Conservation (phyloP, 2,329 filamentous ascomycete genomes). For the Fusarium torreyae region DNA sequence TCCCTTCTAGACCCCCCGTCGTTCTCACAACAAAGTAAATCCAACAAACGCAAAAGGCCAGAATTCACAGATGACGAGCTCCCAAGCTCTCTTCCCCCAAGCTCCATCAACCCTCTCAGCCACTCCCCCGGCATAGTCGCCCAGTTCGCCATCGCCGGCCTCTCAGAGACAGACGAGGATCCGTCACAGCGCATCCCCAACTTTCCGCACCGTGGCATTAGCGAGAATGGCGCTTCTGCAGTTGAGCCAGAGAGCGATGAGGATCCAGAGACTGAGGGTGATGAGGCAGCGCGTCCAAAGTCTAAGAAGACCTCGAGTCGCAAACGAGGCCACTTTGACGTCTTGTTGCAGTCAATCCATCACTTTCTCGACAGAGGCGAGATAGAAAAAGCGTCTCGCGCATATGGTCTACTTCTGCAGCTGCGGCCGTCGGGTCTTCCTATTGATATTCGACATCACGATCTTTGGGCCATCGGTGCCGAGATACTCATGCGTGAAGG, state of each 20-base stretch:
- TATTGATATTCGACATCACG: slow-evolving; percentile 78
- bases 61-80: slow-evolving; percentile 7
- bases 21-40: slow-evolving; percentile 34
- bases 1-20: slow-evolving; percentile 43
- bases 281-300: slow-evolving; percentile 27
- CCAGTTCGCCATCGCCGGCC: slow-evolving; percentile 69
- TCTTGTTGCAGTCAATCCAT: slow-evolving; percentile 79
- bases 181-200: slow-evolving; percentile 57
- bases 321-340: slow-evolving; percentile 69
- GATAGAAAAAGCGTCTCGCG: slow-evolving; percentile 78
- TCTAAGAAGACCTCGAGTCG: slow-evolving; percentile 25
- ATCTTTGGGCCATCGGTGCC: slow-evolving; percentile 86
- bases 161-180: slow-evolving; percentile 63
- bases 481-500: slow-evolving; percentile 82
- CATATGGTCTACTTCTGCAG: slow-evolving; percentile 81
- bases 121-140: slow-evolving; percentile 66
- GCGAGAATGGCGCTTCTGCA: not conserved
- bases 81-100: slow-evolving; percentile 48
- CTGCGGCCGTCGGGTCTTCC: slow-evolving; percentile 58
- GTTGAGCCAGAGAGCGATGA: slow-evolving; percentile 41
- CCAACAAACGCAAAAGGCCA: slow-evolving; percentile 45
- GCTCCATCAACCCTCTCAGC: slow-evolving; percentile 69
- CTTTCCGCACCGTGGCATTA: slow-evolving; percentile 67
- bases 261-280: slow-evolving; percentile 38
- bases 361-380: slow-evolving; percentile 80